phyloP scores from a whole-genome alignment of 1,284 basidiomycete species.

The Ceratobasidium papillatum region DNA sequence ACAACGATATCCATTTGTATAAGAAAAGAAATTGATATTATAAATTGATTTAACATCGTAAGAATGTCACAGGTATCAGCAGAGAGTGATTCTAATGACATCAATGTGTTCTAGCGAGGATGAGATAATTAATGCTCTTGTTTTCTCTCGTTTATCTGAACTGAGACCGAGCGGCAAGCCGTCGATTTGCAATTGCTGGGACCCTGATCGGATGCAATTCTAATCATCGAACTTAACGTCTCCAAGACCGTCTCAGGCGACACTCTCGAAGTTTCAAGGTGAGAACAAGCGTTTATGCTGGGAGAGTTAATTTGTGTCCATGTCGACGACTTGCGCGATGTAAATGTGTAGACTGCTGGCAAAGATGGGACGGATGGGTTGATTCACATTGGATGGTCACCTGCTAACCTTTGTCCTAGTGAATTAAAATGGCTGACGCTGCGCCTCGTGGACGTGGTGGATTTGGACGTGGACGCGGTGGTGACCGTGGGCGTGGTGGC shows the following conservation, averaged over 20 bases:
- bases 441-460: constrained; percentile 78
- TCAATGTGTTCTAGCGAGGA: too few species aligned
- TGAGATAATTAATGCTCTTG: background rate
- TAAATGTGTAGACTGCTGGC: constrained; percentile 8
- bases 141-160: background rate
- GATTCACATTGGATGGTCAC: constrained; percentile 15
- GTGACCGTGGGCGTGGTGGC: constrained; percentile 79
- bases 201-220: constrained; percentile 8
- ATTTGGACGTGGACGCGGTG: constrained; percentile 68
- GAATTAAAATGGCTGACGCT: constrained; percentile 73
- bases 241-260: constrained; percentile 33
- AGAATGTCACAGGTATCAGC: too few species aligned
- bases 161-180: background rate
- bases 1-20: background rate
- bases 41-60: too few species aligned
- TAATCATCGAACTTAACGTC: constrained; percentile 28
- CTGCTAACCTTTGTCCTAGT: constrained; percentile 14
- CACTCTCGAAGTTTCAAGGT: constrained; percentile 37
- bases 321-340: background rate
- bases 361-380: constrained; percentile 4
- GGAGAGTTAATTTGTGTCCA: background rate
- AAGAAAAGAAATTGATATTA: background rate
- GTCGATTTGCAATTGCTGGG: background rate
- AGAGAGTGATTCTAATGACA: too few species aligned
- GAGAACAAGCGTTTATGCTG: constrained; percentile 1